phyloP scores from a whole-genome alignment of 495 filamentous ascomycete genomes.

The Annulohypoxylon nitens region DNA sequence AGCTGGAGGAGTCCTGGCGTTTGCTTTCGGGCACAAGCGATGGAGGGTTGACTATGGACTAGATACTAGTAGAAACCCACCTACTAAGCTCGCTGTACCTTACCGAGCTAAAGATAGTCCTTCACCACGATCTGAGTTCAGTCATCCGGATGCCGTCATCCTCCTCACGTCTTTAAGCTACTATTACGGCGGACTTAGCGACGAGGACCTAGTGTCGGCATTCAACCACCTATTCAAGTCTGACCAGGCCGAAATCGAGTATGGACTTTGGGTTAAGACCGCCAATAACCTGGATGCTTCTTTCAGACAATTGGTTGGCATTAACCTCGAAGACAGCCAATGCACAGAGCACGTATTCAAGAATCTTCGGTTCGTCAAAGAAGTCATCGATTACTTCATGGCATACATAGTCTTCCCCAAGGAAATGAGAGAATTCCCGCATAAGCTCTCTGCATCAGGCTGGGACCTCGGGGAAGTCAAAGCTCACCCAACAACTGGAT shows the following conservation, averaged over 20 bases:
- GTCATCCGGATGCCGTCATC: slow-evolving; percentile 78
- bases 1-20: slow-evolving; percentile 67
- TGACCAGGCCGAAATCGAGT: slow-evolving; percentile 69
- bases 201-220: slow-evolving; percentile 64
- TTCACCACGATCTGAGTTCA: slow-evolving; percentile 74
- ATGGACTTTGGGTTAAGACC: slow-evolving; percentile 64
- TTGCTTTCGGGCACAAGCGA: slow-evolving; percentile 69
- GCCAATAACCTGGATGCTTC: slow-evolving; percentile 52
- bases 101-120: slow-evolving; percentile 79
- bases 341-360: slow-evolving; percentile 64
- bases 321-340: slow-evolving; percentile 72
- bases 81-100: slow-evolving; percentile 74
- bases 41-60: slow-evolving; percentile 79
- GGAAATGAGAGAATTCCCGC: slow-evolving; percentile 72
- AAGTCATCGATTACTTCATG: slow-evolving; percentile 73
- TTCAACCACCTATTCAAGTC: slow-evolving; percentile 66
- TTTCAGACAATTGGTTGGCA: slow-evolving; percentile 62
- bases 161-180: slow-evolving; percentile 76
- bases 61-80: slow-evolving; percentile 54
- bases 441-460: slow-evolving; percentile 75
- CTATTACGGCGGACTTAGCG: slow-evolving; percentile 73
- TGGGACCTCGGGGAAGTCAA: slow-evolving; percentile 73
- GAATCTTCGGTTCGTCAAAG: slow-evolving; percentile 63
- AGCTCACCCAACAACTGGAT: slow-evolving; percentile 68
- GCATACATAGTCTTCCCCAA: slow-evolving; percentile 72